Evolutionary conservation across 257 asterid genomes (phyloP), one percentile per base, ranked within the genome.

Genomic region (Ophiorrhiza pumila): DNA sequence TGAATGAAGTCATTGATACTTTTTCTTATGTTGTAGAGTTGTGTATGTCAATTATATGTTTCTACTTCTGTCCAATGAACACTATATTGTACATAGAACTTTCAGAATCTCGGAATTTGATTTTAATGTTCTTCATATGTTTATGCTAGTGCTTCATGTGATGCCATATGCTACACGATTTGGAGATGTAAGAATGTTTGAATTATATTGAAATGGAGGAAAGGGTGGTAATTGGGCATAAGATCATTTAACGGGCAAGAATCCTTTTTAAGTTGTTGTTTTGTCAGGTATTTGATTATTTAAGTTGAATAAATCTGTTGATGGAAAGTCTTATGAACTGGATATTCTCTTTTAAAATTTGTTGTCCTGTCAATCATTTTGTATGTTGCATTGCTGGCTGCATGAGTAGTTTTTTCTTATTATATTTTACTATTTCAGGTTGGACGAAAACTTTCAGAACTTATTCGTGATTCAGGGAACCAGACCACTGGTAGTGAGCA

Each of bases 401-500:
- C 37, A 3, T n/a, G 14, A 49, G 53, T 67, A 60, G 25, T 46
- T 60, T 18, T 37, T 35, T 15, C 31, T 23, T 7, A 23, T 0
- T 13, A 22, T 22, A 47, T 56, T 43, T n/a, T 80, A 74, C 59
- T 81, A 45, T 78, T 85, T 74, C 74, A 94, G 99, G 97, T 95
- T 58, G 97, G 96, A 31, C 87, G 87, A 79, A 90, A 89, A 76
- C 87, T 95, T 31, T 89, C 99, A 31, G 99, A 95, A 82, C 97
- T 92, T 72, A 95, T 95, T 77, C 95, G 99, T 66, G 99, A 95
- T 85, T 86, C 89, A 56, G 99, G 99, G 60, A 83, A 87, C 74
- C 98, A 88, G 85, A 84, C 96, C 35, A 80, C 90, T 52, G 88
- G 94, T 65, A 84, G 88, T 71, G 97, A 95, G 83, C 95, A 88